phyloP scores from a whole-genome alignment of 2,329 filamentous ascomycete genomes.

The Colletotrichum neosansevieriae region DNA sequence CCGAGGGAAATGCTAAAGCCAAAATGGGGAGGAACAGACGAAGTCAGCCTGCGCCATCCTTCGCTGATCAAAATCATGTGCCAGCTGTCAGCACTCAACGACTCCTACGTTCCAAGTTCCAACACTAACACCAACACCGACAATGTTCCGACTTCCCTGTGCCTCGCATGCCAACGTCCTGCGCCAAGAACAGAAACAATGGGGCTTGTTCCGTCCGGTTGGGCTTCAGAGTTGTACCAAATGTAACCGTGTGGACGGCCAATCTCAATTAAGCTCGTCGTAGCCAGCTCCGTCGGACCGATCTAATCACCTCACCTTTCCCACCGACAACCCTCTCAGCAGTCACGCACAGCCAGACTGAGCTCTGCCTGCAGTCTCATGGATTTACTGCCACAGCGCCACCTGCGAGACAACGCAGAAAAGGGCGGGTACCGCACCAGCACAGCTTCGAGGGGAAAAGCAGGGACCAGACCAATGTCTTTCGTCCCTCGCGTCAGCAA shows the following conservation, averaged over 20 bases:
- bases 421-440: constrained; percentile 16
- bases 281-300: constrained; percentile 17
- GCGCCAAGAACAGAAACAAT: constrained; percentile 8
- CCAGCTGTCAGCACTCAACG: not conserved
- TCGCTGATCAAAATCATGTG: not conserved
- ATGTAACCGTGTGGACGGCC: constrained; percentile 24
- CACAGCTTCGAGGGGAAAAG: no score
- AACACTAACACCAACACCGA: constrained; percentile 5
- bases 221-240: constrained; percentile 25
- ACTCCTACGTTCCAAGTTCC: not conserved
- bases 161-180: not conserved
- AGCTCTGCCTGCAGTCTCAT: constrained; percentile 16
- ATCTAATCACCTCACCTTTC: constrained; percentile 23
- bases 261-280: constrained; percentile 28
- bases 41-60: not conserved
- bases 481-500: constrained; percentile 33
- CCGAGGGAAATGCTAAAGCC: not conserved
- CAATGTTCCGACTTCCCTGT: constrained; percentile 21
- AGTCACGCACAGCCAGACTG: not conserved
- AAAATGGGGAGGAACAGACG: constrained; percentile 14
- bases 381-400: constrained; percentile 20
- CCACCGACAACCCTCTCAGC: not conserved
- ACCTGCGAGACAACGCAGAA: constrained; percentile 27
- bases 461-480: constrained; percentile 26
- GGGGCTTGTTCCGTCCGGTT: constrained; percentile 32